These are phyloP conservation scores for Tilletia indica DNA, from an alignment of 1,284 basidiomycete genomes.

Conservation along the genomic window DNA sequence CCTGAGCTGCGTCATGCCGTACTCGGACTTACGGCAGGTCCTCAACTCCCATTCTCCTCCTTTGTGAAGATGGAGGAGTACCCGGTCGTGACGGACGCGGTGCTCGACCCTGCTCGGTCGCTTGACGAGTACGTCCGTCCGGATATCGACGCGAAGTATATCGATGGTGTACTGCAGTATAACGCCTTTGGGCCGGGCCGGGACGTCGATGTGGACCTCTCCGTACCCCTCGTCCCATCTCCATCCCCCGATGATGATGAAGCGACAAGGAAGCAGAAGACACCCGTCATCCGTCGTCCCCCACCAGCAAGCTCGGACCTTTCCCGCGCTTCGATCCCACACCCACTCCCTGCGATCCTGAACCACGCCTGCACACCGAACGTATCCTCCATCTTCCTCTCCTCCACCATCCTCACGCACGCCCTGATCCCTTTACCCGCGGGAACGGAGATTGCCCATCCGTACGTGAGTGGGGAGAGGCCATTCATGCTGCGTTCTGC, in stretches of 20 bases:
- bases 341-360: slow-evolving; percentile 53
- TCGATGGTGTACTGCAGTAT: slow-evolving; percentile 53
- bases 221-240: background rate
- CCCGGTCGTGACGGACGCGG: slow-evolving; percentile 32
- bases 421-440: slow-evolving; percentile 41
- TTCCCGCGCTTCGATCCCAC: slow-evolving; percentile 45
- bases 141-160: slow-evolving; percentile 42
- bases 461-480: slow-evolving; percentile 51
- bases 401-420: slow-evolving; percentile 50
- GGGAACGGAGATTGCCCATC: slow-evolving; percentile 54
- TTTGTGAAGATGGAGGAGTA: slow-evolving; percentile 35
- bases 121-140: slow-evolving; percentile 22
- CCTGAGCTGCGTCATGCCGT: slow-evolving; percentile 43
- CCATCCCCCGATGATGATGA: no score
- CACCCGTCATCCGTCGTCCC: background rate
- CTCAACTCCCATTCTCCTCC: slow-evolving; percentile 32
- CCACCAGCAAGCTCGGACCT: slow-evolving; percentile 4
- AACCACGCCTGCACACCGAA: slow-evolving; percentile 55
- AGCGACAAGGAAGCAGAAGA: background rate
- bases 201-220: background rate
- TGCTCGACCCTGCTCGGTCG: background rate
- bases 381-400: slow-evolving; percentile 53
- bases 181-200: slow-evolving; percentile 52
- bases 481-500: slow-evolving; percentile 41
- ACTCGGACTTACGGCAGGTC: slow-evolving; percentile 52